Base-by-base conservation (phyloP, 495 filamentous ascomycete species). In the Emericellopsis terricola region DNA sequence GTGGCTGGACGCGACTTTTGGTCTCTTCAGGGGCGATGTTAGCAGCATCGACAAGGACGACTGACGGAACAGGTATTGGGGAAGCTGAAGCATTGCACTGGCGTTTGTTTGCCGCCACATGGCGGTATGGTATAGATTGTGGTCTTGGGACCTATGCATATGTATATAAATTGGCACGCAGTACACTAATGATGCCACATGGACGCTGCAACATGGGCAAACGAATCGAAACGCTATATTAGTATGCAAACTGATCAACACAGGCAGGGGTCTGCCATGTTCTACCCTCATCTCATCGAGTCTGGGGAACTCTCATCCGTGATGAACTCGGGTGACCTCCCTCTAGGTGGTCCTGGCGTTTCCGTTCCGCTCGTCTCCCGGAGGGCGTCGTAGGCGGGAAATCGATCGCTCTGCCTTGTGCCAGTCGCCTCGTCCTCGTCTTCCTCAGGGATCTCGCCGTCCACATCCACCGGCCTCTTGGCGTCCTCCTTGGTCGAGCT, bases 21-120 rank as follows among this genome's bases (percentile, higher is more conserved):
- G 56, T 1, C 46, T 68, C 29, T 68, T 69, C 39, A 55, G 59
- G 18, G 51, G 59, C 30, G 63, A 67, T 31, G 54, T 64, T 38
- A 47, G 55, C 28, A 56, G 53, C 37, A 53, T 48, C 9, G 60
- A 68, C n/a, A 62, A 61, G 46, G 64, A 69, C 29, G 64, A 65
- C 28, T 60, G 29, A 31, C 8, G 19, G 19, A 34, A 8, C 17
- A 31, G 6, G 20, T 31, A 26, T 26, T 26, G 23, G 23, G 23
- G 23, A 26, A n/a, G n/a, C n/a, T n/a, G n/a, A n/a, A n/a, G n/a
- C n/a, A n/a, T n/a, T n/a, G n/a, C n/a, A n/a, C n/a, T n/a, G n/a
- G n/a, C n/a, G n/a, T n/a, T n/a, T n/a, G n/a, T n/a, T n/a, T n/a
- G n/a, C n/a, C n/a, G n/a, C n/a, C n/a, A n/a, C n/a, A n/a, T n/a